phyloP scores from a whole-genome alignment of 441 rosid species.

The Rhodomyrtus psidioides region DNA sequence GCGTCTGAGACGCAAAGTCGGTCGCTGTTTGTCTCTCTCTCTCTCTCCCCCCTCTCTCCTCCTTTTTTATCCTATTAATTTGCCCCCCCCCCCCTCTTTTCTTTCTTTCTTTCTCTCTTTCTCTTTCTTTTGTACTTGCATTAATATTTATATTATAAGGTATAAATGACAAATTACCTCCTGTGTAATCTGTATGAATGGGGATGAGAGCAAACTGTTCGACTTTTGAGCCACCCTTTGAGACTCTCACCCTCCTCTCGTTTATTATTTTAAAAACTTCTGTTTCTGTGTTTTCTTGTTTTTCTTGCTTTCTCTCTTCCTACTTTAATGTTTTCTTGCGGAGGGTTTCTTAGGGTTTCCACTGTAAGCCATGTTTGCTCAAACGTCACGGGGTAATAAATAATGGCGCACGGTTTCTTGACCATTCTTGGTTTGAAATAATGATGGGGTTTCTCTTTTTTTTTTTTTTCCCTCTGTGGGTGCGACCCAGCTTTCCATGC shows the following conservation, averaged over 20 bases:
- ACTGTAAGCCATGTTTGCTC: slow-evolving; percentile 50
- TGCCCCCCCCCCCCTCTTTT: background rate
- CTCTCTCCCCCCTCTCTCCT: background rate
- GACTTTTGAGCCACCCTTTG: slow-evolving; percentile 33
- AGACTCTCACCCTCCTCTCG: slow-evolving; percentile 13
- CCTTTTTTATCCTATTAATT: background rate
- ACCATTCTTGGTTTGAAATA: slow-evolving; percentile 20
- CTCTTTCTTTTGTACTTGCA: background rate
- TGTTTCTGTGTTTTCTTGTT: background rate
- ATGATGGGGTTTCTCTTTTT: background rate
- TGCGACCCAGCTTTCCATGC: slow-evolving; percentile 50
- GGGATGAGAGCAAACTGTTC: slow-evolving; percentile 9
- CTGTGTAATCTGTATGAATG: background rate
- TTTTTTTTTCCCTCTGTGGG: background rate
- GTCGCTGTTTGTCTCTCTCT: background rate
- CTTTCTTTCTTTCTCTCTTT: too few species aligned
- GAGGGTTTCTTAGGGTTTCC: background rate
- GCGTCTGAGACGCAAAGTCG: slow-evolving; percentile 10
- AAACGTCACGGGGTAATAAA: slow-evolving; percentile 43
- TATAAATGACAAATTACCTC: background rate
- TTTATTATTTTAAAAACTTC: slow-evolving; percentile 18
- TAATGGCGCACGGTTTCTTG: slow-evolving; percentile 47
- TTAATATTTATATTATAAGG: background rate
- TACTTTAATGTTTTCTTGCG: background rate
- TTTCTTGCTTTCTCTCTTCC: background rate